Base-by-base conservation (phyloP, 495 filamentous ascomycete species). In the Parmelia sp. region DNA sequence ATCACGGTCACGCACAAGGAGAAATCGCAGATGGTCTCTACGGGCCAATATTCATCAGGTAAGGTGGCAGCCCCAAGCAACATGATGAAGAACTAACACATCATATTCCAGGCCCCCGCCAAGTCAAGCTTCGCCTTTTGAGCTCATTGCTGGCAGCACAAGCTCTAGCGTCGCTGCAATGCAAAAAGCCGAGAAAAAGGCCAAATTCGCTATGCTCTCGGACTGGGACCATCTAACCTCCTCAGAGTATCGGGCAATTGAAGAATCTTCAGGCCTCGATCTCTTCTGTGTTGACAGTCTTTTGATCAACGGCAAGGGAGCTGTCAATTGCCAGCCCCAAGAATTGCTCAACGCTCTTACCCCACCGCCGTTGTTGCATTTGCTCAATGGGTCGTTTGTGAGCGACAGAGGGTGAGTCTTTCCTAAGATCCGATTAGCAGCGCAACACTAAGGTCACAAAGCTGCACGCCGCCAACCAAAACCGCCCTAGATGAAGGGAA, bases 171-270 rank as follows among this genome's bases (percentile, higher is more conserved):
- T 84, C 3, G 57, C 68, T 3, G 78, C 78, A 0, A 81, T 87
- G 65, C 61, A 72, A 12, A 55, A 70, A 1, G 83, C 83, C 9
- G 82, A 79, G 59, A 57, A 64, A 0, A 71, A 76, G 31, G 76
- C 79, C 6, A 64, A 73, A 19, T 79, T 79, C 0, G 63, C 86
- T 2, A 35, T 86, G 47, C 62, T 86, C 10, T 80, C 82, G 5
- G 84, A 87, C 63, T 84, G 80, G 79, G 78, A 75, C 29, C 75
- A 81, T 51, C 71, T 79, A 42, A 82, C 79, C 0, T 83, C 83
- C 0, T 68, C 76, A 27, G 73, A 84, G 59, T 76, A 75, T 39
- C 72, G 73, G 60, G 70, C 76, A 9, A 69, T 77, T 4, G 69
- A 78, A 64, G 61, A 71, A 10, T 72, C 73, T 21, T 77, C 73